Conservation (phyloP, 1,139 yeast species). For the Blastobotrys persicus region DNA sequence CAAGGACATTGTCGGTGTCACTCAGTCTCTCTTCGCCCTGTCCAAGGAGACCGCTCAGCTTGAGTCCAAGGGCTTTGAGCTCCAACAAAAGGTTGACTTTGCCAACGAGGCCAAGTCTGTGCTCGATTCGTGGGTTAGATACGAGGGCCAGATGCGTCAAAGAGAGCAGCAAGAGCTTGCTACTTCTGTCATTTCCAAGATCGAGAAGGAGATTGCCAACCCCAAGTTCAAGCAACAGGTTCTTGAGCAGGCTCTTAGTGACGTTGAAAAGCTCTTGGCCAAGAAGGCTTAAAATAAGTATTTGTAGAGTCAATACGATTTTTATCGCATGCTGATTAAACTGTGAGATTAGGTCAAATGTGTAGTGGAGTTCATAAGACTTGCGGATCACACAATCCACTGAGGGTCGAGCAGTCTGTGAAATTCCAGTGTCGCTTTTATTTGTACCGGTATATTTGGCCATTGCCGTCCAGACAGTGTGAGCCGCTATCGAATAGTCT, state of each 20-base stretch:
- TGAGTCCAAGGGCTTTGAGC: constrained; percentile 90
- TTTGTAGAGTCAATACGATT: neutral
- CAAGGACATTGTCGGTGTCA: constrained; percentile 87
- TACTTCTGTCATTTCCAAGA: constrained; percentile 80
- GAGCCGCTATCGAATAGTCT: too few relatives aligned
- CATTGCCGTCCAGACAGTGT: too few relatives aligned
- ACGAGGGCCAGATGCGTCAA: constrained; percentile 95
- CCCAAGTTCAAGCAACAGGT: constrained; percentile 93
- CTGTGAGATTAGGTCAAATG: too few relatives aligned
- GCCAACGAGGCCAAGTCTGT: constrained; percentile 91
- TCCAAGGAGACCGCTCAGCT: constrained; percentile 95
- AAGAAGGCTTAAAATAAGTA: constrained; percentile 19
- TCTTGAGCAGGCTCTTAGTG: constrained; percentile 86
- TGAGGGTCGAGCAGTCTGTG: too few relatives aligned
- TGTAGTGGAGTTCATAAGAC: too few relatives aligned
- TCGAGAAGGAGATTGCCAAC: constrained; percentile 77
- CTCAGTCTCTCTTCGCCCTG: constrained; percentile 86
- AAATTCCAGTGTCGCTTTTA: too few relatives aligned
- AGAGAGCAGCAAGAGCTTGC: constrained; percentile 92
- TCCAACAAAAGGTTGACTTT: constrained; percentile 85
- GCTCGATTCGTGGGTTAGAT: constrained; percentile 98
- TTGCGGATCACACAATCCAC: neutral
- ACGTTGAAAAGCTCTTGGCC: constrained; percentile 79
- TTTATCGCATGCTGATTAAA: neutral
- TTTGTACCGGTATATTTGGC: too few relatives aligned